Percentiles rank a stretch among this genome's conserved stretches.
Evolutionary conservation across 2,329 filamentous ascomycete species (phyloP).

Genomic region (Delphinella strobiligena): DNA sequence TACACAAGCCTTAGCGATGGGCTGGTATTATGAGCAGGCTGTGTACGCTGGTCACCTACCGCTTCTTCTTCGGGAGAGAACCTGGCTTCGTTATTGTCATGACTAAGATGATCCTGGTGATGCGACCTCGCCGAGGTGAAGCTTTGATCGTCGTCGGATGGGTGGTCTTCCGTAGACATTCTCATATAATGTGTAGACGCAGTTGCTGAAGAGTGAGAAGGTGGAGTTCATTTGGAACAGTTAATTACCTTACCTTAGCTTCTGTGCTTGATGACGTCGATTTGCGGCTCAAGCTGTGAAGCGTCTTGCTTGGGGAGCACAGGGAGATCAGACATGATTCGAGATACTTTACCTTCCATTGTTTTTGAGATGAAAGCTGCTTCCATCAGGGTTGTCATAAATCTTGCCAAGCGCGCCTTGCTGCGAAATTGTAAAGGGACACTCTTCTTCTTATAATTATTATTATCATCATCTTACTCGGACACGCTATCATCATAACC

Average conservation of each 20-base stretch:
- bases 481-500: background rate
- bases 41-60: conserved; percentile 14
- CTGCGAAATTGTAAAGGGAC: background rate
- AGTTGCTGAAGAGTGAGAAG: no score
- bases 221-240: no score
- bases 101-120: background rate
- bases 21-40: background rate
- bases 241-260: no score
- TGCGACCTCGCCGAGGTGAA: conserved; percentile 8
- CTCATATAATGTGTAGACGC: no score
- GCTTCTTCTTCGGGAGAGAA: conserved; percentile 34
- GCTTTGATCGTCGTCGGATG: conserved; percentile 8
- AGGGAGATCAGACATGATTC: no score
- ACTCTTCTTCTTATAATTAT: no score
- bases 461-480: background rate
- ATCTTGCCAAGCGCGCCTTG: background rate
- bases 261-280: background rate
- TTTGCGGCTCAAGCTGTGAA: background rate
- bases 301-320: background rate
- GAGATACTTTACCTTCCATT: background rate
- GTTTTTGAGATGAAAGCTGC: background rate
- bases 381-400: background rate
- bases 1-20: conserved; percentile 20
- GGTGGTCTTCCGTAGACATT: conserved; percentile 8
- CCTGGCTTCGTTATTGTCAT: conserved; percentile 10